Evolutionary conservation across 495 filamentous ascomycete genomes (phyloP), one percentile per base, ranked within the genome.

Genomic region (Penicillium cataractarum): DNA sequence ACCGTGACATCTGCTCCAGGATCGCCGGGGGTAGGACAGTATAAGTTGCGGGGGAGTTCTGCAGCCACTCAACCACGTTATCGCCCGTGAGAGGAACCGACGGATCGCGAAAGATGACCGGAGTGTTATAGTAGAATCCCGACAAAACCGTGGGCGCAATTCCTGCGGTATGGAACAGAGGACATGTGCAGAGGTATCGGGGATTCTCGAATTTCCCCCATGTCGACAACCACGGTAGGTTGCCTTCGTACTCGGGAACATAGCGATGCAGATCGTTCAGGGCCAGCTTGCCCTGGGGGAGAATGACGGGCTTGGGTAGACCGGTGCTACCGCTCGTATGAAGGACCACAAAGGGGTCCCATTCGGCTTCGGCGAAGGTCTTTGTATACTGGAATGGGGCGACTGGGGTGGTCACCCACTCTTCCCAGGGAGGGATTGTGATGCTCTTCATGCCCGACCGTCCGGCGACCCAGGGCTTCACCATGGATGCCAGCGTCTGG

Each of bases 311-410:
- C 62, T 81, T 81, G 2, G 79, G 79, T 22, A 78, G 64, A 0
- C 80, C 78, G 0, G 79, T 81, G 22, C 76, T 78, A 15, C 79
- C 80, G 7, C 76, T 80, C 3, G 80, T 82, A 56, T 83, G 80
- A 50, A 78, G 50, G 3, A 76, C 67, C 3, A 78, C 53, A 55
- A 61, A 69, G 1, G 75, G 75, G 27, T 75, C 68, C 29, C 49
- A 63, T 17, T 60, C 37, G 7, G 68, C 71, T 37, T 78, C 64
- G 24, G 63, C 67, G 35, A 74, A 78, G 17, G 62, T 66, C 62
- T 76, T 74, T 17, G 29, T 60, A 56, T 76, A 78, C 3, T 67
- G 66, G 51, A 72, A 76, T 4, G 59, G 49, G 24, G 53, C 50
- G 8, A 68, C 61, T 15, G 46, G 48, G 8, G 66, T 39, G 13